Evolutionary conservation across 2,329 filamentous ascomycete genomes (phyloP).

Genomic region (Botrytis paeoniae): DNA sequence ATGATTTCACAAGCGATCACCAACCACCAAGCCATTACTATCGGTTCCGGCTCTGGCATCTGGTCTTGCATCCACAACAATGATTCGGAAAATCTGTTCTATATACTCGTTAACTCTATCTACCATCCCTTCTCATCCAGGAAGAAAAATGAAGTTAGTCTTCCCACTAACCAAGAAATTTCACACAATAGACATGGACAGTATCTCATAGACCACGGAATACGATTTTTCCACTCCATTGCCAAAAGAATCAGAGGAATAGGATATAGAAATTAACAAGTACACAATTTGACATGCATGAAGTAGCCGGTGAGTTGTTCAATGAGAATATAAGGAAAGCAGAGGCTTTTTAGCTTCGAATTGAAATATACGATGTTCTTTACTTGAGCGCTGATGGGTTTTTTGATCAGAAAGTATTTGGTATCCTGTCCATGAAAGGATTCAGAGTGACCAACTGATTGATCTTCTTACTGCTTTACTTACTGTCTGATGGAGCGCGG

Average conservation of each 20-base stretch:
- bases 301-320: neutral
- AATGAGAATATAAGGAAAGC: neutral
- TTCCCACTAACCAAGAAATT: neutral
- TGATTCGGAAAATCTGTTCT: neutral
- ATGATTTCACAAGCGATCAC: neutral
- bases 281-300: neutral
- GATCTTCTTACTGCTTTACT: neutral
- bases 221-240: neutral
- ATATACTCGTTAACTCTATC: neutral
- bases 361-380: neutral
- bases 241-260: neutral
- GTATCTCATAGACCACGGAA: too few species aligned
- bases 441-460: neutral
- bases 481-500: accelerated
- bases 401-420: neutral
- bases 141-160: neutral
- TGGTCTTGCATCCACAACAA: neutral
- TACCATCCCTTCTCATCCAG: neutral
- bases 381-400: accelerated
- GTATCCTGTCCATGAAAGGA: too few species aligned
- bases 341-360: neutral
- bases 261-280: neutral
- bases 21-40: neutral
- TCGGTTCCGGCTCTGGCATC: neutral
- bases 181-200: neutral